A percentile compares a stretch with the other conserved stretches of the same genome.
These are phyloP conservation scores for Aspergillus alliaceus DNA, from an alignment of 2,329 filamentous ascomycete genomes.

Conservation along the genomic window DNA sequence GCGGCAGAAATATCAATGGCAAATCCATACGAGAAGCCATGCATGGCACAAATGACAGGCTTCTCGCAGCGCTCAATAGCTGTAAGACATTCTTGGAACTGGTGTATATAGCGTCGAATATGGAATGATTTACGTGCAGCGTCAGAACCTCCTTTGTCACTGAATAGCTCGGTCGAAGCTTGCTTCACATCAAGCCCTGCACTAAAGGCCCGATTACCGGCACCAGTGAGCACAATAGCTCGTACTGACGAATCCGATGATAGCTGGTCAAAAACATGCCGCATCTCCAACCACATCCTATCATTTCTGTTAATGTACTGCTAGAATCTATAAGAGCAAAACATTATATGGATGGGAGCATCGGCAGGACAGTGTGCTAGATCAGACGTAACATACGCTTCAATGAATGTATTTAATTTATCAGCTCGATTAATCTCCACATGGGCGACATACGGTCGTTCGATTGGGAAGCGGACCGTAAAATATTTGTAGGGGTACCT, in stretches of 20 bases:
- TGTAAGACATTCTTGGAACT: constrained; percentile 78
- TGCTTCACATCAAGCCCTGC: constrained; percentile 82
- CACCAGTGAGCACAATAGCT: constrained; percentile 74
- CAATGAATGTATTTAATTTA: constrained; percentile 86
- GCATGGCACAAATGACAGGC: constrained; percentile 79
- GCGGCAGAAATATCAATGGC: constrained; percentile 63
- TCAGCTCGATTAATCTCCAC: constrained; percentile 85
- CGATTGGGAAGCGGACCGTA: constrained; percentile 65
- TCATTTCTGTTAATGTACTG: not conserved
- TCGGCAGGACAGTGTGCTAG: not conserved
- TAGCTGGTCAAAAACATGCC: constrained; percentile 68
- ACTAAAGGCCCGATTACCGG: constrained; percentile 81
- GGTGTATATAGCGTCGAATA: constrained; percentile 67
- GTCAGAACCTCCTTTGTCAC: constrained; percentile 49
- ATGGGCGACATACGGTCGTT: constrained; percentile 68
- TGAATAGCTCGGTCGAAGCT: constrained; percentile 55
- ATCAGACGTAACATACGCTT: constrained; percentile 49
- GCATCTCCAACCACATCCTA: constrained; percentile 83
- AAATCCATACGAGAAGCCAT: constrained; percentile 75
- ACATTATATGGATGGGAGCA: no score
- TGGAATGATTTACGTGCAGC: constrained; percentile 62
- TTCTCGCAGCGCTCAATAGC: constrained; percentile 86
- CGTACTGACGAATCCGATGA: constrained; percentile 72
- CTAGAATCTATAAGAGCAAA: no score
- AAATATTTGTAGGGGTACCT: constrained; percentile 56